Percentiles rank a stretch among this genome's conserved stretches.
Conservation (phyloP, 176 grass and related monocot genomes). For the Triticum dicoccoides region DNA sequence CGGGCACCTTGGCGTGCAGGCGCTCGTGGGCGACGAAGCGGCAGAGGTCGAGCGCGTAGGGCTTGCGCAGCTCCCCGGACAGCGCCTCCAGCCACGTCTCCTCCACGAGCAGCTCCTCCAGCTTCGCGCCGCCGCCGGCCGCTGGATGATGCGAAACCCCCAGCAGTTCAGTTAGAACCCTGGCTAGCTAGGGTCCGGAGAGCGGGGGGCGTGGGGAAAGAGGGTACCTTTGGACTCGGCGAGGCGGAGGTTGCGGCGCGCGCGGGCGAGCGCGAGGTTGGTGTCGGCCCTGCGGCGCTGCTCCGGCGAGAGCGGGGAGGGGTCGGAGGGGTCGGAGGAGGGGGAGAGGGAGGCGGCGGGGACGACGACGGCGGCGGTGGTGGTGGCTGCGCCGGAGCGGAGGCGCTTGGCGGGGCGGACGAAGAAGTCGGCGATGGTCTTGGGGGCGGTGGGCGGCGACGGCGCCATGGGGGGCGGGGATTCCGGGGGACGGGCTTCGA, state of each 20-base stretch:
- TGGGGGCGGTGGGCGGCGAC: constrained; percentile 45
- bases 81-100: constrained; percentile 73
- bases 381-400: constrained; percentile 10
- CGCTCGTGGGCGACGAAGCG: constrained; percentile 67
- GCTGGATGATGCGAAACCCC: background rate
- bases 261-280: constrained; percentile 71
- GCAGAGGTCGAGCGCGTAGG: constrained; percentile 79
- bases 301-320: constrained; percentile 43
- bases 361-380: constrained; percentile 29
- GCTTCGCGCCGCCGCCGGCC: constrained; percentile 34
- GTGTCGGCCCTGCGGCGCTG: constrained; percentile 68
- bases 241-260: constrained; percentile 58
- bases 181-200: background rate
- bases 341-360: constrained; percentile 12
- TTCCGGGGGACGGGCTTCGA: background rate
- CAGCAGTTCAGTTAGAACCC: constrained; percentile 14
- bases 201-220: background rate
- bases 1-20: constrained; percentile 44
- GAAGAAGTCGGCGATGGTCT: constrained; percentile 67
- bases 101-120: constrained; percentile 90
- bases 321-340: constrained; percentile 17
- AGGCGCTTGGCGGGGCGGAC: constrained; percentile 76
- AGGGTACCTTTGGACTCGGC: constrained; percentile 75
- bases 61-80: constrained; percentile 64
- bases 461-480: constrained; percentile 13